Conservation (phyloP, 2,329 filamentous ascomycete species). For the Penicillium sp. region DNA sequence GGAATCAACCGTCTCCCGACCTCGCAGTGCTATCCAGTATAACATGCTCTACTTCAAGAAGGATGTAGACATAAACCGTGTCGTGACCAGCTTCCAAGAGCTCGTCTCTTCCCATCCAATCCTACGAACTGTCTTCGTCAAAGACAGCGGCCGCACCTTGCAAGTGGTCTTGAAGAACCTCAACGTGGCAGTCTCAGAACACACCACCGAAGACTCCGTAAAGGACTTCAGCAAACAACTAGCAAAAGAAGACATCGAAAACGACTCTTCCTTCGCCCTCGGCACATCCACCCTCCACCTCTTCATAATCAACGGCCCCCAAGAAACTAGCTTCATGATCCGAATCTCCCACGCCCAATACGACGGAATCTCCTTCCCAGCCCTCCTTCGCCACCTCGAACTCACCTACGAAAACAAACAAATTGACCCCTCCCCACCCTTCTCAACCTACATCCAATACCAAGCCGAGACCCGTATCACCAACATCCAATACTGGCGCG, state of each 20-base stretch:
- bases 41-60: constrained; percentile 17
- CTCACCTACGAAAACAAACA: constrained; percentile 6
- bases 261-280: constrained; percentile 4
- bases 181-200: background rate
- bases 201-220: constrained; percentile 1
- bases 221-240: background rate
- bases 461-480: constrained; percentile 7
- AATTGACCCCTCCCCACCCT: background rate
- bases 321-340: constrained; percentile 13
- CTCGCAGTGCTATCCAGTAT: constrained; percentile 14
- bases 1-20: constrained; percentile 8
- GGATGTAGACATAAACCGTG: background rate
- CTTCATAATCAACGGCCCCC: constrained; percentile 4
- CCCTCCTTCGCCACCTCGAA: constrained; percentile 11
- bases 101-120: constrained; percentile 7
- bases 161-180: constrained; percentile 10
- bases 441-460: constrained; percentile 13
- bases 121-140: constrained; percentile 14
- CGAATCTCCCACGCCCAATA: constrained; percentile 19
- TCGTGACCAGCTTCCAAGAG: constrained; percentile 2
- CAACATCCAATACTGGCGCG: constrained; percentile 14
- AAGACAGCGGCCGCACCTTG: background rate
- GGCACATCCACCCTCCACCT: constrained; percentile 7
- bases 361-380: constrained; percentile 18
- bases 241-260: constrained; percentile 9